These are phyloP conservation scores for Catenaria anguillulae DNA, from an alignment of 371 early-diverging fungal genomes.

Conservation along the genomic window DNA sequence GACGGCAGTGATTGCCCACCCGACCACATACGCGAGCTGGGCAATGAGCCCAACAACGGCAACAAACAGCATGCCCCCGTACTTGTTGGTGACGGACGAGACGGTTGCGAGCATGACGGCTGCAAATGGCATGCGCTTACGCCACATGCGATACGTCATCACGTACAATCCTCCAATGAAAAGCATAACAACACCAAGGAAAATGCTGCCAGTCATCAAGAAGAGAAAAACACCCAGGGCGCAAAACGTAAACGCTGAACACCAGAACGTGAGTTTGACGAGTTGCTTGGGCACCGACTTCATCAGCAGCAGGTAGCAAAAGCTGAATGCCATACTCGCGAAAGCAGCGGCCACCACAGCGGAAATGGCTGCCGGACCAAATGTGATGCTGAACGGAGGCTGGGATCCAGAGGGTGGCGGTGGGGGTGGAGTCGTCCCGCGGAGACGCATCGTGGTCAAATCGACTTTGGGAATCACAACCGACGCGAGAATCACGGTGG, in stretches of 20 bases:
- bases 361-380: neutral
- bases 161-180: neutral
- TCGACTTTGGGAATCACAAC: neutral
- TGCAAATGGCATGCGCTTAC: conserved; percentile 27
- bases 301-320: conserved; percentile 1
- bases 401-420: neutral
- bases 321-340: too few relatives aligned
- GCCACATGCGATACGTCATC: conserved; percentile 15
- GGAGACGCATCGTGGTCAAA: neutral
- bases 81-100: conserved; percentile 20
- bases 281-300: neutral
- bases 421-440: neutral
- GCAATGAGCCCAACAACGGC: conserved; percentile 18
- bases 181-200: neutral
- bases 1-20: conserved; percentile 13
- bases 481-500: neutral
- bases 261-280: neutral
- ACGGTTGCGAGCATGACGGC: conserved; percentile 25
- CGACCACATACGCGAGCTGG: conserved; percentile 16
- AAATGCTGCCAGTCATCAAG: neutral
- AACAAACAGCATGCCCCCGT: conserved; percentile 24
- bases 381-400: neutral
- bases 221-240: neutral
- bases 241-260: neutral
- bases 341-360: neutral